Conservation (phyloP, 345 rosid genomes). For the Heritiera littoralis region DNA sequence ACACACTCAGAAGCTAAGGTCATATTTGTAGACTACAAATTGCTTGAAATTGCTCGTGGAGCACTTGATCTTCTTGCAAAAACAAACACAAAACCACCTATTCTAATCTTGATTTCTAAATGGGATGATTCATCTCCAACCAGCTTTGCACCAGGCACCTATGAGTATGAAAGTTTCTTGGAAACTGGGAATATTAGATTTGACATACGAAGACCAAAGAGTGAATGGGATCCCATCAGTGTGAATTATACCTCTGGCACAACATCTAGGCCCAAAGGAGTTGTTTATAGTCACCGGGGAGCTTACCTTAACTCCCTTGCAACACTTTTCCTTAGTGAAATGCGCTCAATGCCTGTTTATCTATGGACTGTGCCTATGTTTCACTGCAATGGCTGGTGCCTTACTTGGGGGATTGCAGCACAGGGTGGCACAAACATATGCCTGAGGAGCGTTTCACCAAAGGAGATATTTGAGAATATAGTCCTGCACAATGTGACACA, state of each 20-base stretch:
- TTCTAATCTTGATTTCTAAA: conserved; percentile 51
- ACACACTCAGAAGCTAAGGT: conserved; percentile 60
- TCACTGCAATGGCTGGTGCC: conserved; percentile 94
- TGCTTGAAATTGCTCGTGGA: conserved; percentile 49
- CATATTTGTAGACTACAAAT: conserved; percentile 57
- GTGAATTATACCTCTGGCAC: conserved; percentile 89
- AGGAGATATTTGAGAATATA: conserved; percentile 57
- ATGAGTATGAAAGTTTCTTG: conserved; percentile 57
- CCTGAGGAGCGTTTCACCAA: conserved; percentile 58
- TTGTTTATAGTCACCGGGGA: conserved; percentile 84
- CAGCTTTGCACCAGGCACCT: not conserved
- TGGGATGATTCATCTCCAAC: conserved; percentile 19
- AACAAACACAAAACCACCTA: conserved; percentile 37
- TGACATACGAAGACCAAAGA: conserved; percentile 42
- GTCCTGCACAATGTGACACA: conserved; percentile 62
- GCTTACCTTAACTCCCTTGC: conserved; percentile 80
- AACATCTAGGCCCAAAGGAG: conserved; percentile 84
- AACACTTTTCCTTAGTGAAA: conserved; percentile 51
- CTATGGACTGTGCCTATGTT: conserved; percentile 96
- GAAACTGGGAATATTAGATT: conserved; percentile 45
- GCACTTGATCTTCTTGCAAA: conserved; percentile 56
- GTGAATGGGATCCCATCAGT: conserved; percentile 83
- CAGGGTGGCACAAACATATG: conserved; percentile 84
- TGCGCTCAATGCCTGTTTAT: conserved; percentile 57
- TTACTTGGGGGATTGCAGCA: conserved; percentile 83